Evolutionary conservation across 1,139 yeast genomes (phyloP).

Genomic region (Hyphopichia buzzinii): DNA sequence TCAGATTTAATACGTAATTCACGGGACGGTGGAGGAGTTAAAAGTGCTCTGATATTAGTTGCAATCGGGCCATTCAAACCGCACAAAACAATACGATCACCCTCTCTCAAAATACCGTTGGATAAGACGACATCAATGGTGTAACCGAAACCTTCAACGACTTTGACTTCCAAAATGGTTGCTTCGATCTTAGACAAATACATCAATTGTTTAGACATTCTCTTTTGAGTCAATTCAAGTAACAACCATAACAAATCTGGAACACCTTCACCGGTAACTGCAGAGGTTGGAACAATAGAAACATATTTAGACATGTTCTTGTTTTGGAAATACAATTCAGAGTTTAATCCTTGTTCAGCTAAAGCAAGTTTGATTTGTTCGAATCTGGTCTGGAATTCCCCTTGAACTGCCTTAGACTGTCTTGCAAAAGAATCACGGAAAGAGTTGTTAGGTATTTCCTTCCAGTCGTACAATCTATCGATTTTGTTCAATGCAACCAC

Average conservation of each 20-base stretch:
- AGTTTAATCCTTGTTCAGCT: constrained; percentile 97
- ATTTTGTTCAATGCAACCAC: constrained; percentile 95
- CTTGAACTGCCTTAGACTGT: constrained; percentile 82
- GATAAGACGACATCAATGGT: constrained; percentile 97
- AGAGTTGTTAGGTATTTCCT: constrained; percentile 82
- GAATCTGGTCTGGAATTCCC: constrained; percentile 86
- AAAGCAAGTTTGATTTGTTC: constrained; percentile 85
- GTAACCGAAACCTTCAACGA: constrained; percentile 97
- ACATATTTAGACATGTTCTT: constrained; percentile 90
- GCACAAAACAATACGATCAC: constrained; percentile 92
- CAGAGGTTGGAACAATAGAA: constrained; percentile 96
- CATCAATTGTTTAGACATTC: constrained; percentile 99
- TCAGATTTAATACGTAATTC: constrained; percentile 95
- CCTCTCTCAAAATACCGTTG: constrained; percentile 91
- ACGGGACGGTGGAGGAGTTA: constrained; percentile 97
- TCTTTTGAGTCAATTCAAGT: constrained; percentile 92
- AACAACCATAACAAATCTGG: constrained; percentile 97
- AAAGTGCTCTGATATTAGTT: constrained; percentile 91
- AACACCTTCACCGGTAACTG: constrained; percentile 99
- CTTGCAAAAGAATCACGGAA: constrained; percentile 89
- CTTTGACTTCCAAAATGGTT: constrained; percentile 96
- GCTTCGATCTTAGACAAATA: constrained; percentile 93
- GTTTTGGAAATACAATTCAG: constrained; percentile 94
- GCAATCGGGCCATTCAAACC: constrained; percentile 99
- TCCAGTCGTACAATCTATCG: constrained; percentile 97